Percentiles rank a stretch among this genome's conserved stretches.
phyloP scores from a whole-genome alignment of 257 asterid genomes.

The Sherardia arvensis region DNA sequence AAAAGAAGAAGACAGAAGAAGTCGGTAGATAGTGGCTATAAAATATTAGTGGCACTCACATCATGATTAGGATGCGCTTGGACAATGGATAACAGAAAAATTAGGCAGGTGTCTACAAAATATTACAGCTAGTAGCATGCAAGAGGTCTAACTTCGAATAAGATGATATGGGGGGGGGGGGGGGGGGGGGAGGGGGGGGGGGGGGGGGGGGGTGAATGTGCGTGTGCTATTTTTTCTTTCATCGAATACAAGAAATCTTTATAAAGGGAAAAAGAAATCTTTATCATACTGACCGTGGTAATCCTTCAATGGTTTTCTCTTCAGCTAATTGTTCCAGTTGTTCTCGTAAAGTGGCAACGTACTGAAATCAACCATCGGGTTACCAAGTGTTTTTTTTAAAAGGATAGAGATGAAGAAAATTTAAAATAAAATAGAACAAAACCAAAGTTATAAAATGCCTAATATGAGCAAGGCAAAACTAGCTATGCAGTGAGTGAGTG shows the following conservation, averaged over 20 bases:
- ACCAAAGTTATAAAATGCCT: background rate
- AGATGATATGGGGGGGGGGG: too few relatives aligned
- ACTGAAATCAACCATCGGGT: slow-evolving; percentile 32
- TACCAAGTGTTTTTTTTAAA: too few relatives aligned
- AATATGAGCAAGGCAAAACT: too few relatives aligned
- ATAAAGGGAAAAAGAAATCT: background rate
- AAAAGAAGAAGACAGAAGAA: background rate
- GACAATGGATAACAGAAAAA: too few relatives aligned
- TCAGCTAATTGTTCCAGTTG: slow-evolving; percentile 82
- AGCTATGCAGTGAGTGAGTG: background rate
- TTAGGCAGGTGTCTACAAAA: too few relatives aligned
- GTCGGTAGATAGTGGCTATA: background rate
- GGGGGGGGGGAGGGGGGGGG: too few relatives aligned
- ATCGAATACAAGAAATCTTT: background rate
- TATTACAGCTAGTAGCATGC: too few relatives aligned
- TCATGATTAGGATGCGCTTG: background rate
- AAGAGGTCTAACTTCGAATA: too few relatives aligned
- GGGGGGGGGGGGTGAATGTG: too few relatives aligned
- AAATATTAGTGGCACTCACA: background rate
- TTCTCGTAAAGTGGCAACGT: slow-evolving; percentile 79
- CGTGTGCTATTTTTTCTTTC: too few relatives aligned
- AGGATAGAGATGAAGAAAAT: background rate
- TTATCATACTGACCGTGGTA: slow-evolving; percentile 57
- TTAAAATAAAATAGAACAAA: background rate
- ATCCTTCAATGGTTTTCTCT: slow-evolving; percentile 70